Base-by-base conservation (phyloP, 2,329 filamentous ascomycete genomes). In the Xylaria sp. region DNA sequence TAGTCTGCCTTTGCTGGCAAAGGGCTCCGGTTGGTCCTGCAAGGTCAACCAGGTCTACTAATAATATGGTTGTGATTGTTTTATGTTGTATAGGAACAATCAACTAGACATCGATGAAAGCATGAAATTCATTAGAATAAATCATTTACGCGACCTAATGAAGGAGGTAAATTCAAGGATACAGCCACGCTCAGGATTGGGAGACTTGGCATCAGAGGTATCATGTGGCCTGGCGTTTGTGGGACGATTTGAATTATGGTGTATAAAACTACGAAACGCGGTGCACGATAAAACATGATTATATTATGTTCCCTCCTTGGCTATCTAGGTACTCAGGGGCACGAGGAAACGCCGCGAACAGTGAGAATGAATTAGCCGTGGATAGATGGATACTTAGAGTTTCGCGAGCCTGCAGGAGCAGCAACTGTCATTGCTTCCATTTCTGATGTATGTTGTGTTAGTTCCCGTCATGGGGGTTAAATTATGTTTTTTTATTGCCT, bases 21-120 rank as follows among this genome's bases (percentile, higher is more conserved):
- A 92, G 74, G 87, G 87, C 61, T 96, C 92, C 23, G 93, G 93
- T 66, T 97, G 94, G 94, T 82, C 91, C 71, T 97, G 93, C 83
- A 93, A 89, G 79, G 82, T 97, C 70, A 90, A 86, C 70, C 84
- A 96, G 80, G 79, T 95, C 64, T 83, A 85, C 71, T 89, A 85
- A 64, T 48, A 43, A 53, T 40, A 17, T 27, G 5, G 40, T 43
- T 53, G 54, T 41, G n/a, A 49, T 37, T 37, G 33, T 21, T 27
- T 29, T 27, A 27, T 19, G 13, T 44, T 35, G 21, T 17, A 41
- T 38, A 49, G 35, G 44, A 43, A 15, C 15, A 10, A 48, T 19
- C 19, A n/a, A n/a, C n/a, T n/a, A 11, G 23, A 11, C 21, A 33
- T 53, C 17, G 23, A 61, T 15, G 47, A 56, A 57, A 41, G 40